These are phyloP conservation scores for Sclerotiophoma versabilis DNA, from an alignment of 2,329 filamentous ascomycete genomes.

Conservation along the genomic window DNA sequence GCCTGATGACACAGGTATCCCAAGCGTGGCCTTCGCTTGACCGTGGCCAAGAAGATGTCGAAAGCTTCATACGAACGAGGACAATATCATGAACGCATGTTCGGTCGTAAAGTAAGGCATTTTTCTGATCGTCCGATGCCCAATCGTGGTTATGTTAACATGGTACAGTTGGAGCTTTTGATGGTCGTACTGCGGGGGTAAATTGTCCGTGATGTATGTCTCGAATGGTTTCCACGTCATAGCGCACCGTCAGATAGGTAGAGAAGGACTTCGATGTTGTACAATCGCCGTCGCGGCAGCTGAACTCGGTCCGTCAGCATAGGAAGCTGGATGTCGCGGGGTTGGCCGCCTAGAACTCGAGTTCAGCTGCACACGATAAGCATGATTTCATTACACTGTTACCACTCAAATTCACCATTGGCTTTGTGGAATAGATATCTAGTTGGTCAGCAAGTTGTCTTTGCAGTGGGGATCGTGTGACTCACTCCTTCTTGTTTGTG, in stretches of 20 bases:
- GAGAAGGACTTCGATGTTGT: background rate
- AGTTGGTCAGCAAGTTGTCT: conserved; percentile 15
- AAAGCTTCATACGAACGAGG: no score
- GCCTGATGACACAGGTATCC: background rate
- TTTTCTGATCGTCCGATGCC: conserved; percentile 16
- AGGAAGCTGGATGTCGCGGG: conserved; percentile 5
- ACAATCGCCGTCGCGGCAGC: conserved; percentile 15
- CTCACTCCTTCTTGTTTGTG: conserved; percentile 87
- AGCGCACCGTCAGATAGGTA: background rate
- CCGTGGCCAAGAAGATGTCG: background rate
- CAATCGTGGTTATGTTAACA: conserved; percentile 4
- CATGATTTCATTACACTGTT: conserved; percentile 41
- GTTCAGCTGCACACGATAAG: conserved; percentile 33
- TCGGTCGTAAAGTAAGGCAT: background rate
- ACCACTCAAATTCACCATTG: conserved; percentile 98
- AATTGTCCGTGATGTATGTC: background rate
- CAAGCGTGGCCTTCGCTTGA: background rate
- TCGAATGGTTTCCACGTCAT: background rate
- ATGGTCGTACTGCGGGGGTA: background rate
- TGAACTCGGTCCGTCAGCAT: conserved; percentile 19
- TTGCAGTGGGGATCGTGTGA: conserved; percentile 19
- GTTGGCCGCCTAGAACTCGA: conserved; percentile 23
- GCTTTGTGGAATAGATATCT: conserved; percentile 97
- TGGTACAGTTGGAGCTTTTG: background rate
- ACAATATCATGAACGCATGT: background rate